Base-by-base conservation (phyloP, 345 rosid species). In the Brassica nigra region DNA sequence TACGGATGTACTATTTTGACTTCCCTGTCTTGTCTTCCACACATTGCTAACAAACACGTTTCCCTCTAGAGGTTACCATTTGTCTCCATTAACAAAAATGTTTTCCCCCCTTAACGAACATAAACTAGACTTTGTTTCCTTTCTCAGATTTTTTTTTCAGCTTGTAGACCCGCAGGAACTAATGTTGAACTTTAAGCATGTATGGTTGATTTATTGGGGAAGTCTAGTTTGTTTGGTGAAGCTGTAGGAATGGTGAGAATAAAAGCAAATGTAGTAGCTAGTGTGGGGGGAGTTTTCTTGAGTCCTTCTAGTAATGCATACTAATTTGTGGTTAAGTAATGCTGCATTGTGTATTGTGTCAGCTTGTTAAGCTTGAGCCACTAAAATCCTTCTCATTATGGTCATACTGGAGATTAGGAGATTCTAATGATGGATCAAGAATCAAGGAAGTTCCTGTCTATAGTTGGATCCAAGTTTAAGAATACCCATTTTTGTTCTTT, bases 261-360 rank as follows among this genome's bases (percentile, higher is more conserved):
- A 77, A 73, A 84, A 71, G 86, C 90, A 62, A 87, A 83, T 80
- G 88, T 87, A 72, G 86, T 86, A 78, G 27, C 27, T 23, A 23
- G 75, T 88, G 37, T 88, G 92, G 90, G 90, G 90, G 92, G 87
- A 82, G 86, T 89, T 74, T 42, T 90, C 16, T 28, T 90, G 58
- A 89, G 80, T 69, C 87, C 84, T 70, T 87, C 87, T 28, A 84
- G 80, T 23, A 66, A 80, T 86, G 84, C 86, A 90, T 81, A 84
- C 86, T 31, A 88, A 88, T 75, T 67, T 81, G 64, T 80, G 77
- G 78, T 76, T 87, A 69, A 88, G 86, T 66, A 87, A 87, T 77
- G 82, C 81, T 63, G 86, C 90, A 42, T 14, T 83, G 68, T 70
- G 85, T 73, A 42, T 14, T 83, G 68, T 70, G 85, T 73, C 83